These are phyloP conservation scores for Metschnikowia koreensis DNA, from an alignment of 805 yeast species.

Conservation along the genomic window DNA sequence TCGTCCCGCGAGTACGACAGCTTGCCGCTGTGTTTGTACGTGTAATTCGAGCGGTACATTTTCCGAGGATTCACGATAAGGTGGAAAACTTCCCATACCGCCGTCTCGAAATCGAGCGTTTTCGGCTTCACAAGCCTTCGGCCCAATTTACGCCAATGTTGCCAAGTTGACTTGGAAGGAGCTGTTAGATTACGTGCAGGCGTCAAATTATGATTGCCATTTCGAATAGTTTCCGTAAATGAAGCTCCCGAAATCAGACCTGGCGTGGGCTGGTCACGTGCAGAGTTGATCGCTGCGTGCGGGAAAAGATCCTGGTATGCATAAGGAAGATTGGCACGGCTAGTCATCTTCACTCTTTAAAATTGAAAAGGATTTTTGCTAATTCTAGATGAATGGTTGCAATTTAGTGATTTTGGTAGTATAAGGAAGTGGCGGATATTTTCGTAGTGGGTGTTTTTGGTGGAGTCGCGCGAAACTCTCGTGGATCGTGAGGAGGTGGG, in stretches of 20 bases:
- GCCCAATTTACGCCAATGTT: conserved; percentile 30
- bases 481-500: no score
- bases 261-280: conserved; percentile 17
- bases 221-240: conserved; percentile 18
- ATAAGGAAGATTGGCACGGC: conserved; percentile 40
- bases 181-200: conserved; percentile 13
- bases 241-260: conserved; percentile 26
- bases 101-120: conserved; percentile 87
- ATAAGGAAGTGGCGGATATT: no score
- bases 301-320: conserved; percentile 45
- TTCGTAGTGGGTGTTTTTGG: no score
- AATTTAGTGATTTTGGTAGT: no score
- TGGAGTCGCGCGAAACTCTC: no score
- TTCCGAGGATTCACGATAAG: conserved; percentile 72
- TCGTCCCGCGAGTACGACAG: conserved; percentile 88
- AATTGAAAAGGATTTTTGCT: not conserved
- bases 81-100: conserved; percentile 85
- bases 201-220: conserved; percentile 15
- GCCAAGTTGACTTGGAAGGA: conserved; percentile 16
- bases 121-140: conserved; percentile 59
- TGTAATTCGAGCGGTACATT: conserved; percentile 75
- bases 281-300: conserved; percentile 16
- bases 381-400: conserved; percentile 1
- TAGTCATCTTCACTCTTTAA: conserved; percentile 24
- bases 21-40: conserved; percentile 57